Conservation (phyloP, 129 eudicot genomes). For the Scalesia atractyloides region DNA sequence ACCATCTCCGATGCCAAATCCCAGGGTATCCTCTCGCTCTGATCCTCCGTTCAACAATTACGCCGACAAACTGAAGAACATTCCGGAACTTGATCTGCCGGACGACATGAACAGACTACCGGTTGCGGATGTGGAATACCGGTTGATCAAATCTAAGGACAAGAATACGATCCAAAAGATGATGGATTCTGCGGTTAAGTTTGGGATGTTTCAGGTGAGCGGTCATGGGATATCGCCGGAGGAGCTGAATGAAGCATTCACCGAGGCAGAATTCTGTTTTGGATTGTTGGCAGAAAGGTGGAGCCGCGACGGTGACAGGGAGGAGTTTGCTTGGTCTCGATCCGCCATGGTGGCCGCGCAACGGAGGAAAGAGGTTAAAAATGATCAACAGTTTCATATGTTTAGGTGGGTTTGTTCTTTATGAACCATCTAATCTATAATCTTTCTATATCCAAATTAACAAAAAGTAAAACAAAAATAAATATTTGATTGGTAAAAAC, state of each 20-base stretch:
- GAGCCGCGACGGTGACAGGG: conserved; percentile 54
- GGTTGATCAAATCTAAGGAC: conserved; percentile 38
- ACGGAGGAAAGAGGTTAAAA: conserved; percentile 41
- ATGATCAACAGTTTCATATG: conserved; percentile 36
- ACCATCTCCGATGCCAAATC: conserved; percentile 70
- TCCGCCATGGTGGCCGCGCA: conserved; percentile 39
- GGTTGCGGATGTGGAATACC: conserved; percentile 47
- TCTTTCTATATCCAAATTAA: too few relatives aligned
- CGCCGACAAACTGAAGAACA: conserved; percentile 37
- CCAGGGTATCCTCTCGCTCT: conserved; percentile 40
- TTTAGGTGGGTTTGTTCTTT: conserved; percentile 61
- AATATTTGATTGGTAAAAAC: too few relatives aligned
- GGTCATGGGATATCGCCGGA: conserved; percentile 59
- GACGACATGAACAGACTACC: conserved; percentile 34
- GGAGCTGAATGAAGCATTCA: conserved; percentile 44
- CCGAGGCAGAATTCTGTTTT: conserved; percentile 46
- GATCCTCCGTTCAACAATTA: conserved; percentile 38
- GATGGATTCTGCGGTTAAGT: conserved; percentile 50
- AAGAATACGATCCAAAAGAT: conserved; percentile 35
- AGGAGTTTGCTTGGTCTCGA: conserved; percentile 55
- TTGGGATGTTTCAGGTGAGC: conserved; percentile 47
- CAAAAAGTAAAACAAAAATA: too few relatives aligned
- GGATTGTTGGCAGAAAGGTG: conserved; percentile 48
- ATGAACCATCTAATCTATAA: too few relatives aligned
- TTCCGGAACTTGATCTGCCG: conserved; percentile 51